Percentiles rank a stretch among this genome's conserved stretches.
Evolutionary conservation across 306 rosid genomes (phyloP).

Genomic region (Hippophae gyantsensis): DNA sequence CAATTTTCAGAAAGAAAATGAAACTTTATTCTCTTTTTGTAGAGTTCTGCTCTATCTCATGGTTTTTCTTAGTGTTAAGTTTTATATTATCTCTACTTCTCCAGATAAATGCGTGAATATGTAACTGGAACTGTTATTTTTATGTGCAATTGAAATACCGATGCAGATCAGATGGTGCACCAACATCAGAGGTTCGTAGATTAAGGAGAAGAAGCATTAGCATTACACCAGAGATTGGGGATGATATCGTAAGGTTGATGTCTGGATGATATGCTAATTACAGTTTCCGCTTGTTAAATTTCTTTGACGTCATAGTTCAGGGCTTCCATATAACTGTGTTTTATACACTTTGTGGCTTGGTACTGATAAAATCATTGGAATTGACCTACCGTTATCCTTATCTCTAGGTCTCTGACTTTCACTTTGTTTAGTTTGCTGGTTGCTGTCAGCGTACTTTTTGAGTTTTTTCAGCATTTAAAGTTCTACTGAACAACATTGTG

Average conservation of each 20-base stretch:
- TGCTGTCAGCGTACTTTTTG: no score
- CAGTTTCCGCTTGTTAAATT: not conserved
- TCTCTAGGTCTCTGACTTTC: no score
- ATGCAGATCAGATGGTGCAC: conserved; percentile 75
- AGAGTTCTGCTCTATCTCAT: no score
- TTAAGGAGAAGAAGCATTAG: conserved; percentile 95
- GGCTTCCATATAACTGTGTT: not conserved
- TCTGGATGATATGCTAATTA: conserved; percentile 19
- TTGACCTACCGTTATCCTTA: no score
- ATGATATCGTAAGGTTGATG: conserved; percentile 93
- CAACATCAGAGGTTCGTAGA: conserved; percentile 75
- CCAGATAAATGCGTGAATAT: not conserved
- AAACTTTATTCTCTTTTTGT: no score
- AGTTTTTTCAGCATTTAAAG: no score
- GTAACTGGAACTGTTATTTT: conserved; percentile 7
- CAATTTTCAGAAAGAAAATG: no score
- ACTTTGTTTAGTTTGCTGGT: no score
- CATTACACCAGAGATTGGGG: conserved; percentile 97
- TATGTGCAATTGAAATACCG: conserved; percentile 26
- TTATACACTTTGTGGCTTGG: no score
- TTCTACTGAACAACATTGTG: no score
- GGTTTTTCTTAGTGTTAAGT: not conserved
- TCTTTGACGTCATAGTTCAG: not conserved
- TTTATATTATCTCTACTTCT: no score
- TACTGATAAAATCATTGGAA: no score